Evolutionary conservation across 2,329 filamentous ascomycete species (phyloP), one percentile per base, ranked within the genome.

Genomic region (Cordyceps farinosa): DNA sequence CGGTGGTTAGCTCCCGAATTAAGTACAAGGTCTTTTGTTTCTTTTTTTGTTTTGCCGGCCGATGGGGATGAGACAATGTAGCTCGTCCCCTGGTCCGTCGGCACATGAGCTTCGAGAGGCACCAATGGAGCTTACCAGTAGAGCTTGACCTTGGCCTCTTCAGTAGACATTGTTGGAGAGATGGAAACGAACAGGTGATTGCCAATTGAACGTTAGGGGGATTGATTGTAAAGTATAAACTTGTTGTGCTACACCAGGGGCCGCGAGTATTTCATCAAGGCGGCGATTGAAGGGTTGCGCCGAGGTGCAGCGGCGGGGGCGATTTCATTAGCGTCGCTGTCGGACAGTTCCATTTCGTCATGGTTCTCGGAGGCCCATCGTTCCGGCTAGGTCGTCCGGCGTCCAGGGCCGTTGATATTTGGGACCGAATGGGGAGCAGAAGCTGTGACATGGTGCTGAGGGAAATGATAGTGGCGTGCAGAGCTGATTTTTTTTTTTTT

Each of bases 81-180:
- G 36, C 15, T 55, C 17, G 22, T 30, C 27, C 9, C 3, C 5
- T 38, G 29, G 17, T 38, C 40, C 27, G 2, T 10, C 8, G 36
- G 52, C 11, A 55, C 10, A 40, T 34, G 34, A 9, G 34, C 34
- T 34, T 11, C 36, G 8, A 3, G 36, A 10, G 15, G 11, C 15
- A 13, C 38, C 15, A 13, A 32, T 32, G 30, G 22, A 61, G 69
- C 72, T 62, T 75, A 88, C 87, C 87, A 89, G 74, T 88, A 85
- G 42, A 90, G 80, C 64, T 82, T 88, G 65, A 89, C 78, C 68
- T 87, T 86, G 60, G 82, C 75, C 48, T 78, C 71, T 59, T 72
- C 73, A 9, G 45, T 45, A 38, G 61, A 56, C 61, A 63, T 63
- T 22, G 9, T 57, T 53, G 47, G 8, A 40, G 32, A 2, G 30